phyloP scores from a whole-genome alignment of 179 eudicot species.

The Camellia oleifera region DNA sequence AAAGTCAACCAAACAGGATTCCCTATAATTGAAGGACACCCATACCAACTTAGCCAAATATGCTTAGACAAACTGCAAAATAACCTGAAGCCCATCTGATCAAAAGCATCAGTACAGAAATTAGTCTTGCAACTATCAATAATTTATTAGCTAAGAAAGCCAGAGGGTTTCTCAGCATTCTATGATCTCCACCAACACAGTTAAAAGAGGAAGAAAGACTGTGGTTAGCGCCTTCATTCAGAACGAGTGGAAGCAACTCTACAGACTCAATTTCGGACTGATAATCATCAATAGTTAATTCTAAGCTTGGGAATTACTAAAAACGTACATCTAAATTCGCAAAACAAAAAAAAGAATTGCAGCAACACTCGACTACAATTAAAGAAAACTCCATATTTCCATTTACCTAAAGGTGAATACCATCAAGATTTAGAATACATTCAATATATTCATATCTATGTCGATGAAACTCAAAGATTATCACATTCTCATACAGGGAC shows the following conservation, averaged over 20 bases:
- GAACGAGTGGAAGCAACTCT: background rate
- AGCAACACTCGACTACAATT: background rate
- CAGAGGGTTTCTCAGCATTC: background rate
- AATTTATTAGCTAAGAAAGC: background rate
- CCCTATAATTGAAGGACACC: background rate
- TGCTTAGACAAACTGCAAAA: constrained; percentile 1
- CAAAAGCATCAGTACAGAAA: background rate
- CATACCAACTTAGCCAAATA: background rate
- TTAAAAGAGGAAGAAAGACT: background rate
- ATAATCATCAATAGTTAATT: background rate
- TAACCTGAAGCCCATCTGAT: background rate
- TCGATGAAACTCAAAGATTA: too few species aligned
- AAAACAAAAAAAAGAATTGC: background rate
- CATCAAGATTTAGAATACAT: too few species aligned
- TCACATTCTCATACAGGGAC: too few species aligned
- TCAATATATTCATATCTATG: too few species aligned
- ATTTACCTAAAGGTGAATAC: background rate
- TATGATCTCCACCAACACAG: background rate
- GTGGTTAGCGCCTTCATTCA: background rate
- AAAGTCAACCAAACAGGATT: background rate
- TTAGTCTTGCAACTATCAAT: background rate
- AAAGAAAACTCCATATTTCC: background rate
- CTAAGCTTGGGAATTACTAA: background rate
- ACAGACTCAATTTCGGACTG: background rate
- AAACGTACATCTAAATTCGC: too few species aligned